phyloP scores from a whole-genome alignment of 2,329 filamentous ascomycete species.

The Sporothrix variecibatus region DNA sequence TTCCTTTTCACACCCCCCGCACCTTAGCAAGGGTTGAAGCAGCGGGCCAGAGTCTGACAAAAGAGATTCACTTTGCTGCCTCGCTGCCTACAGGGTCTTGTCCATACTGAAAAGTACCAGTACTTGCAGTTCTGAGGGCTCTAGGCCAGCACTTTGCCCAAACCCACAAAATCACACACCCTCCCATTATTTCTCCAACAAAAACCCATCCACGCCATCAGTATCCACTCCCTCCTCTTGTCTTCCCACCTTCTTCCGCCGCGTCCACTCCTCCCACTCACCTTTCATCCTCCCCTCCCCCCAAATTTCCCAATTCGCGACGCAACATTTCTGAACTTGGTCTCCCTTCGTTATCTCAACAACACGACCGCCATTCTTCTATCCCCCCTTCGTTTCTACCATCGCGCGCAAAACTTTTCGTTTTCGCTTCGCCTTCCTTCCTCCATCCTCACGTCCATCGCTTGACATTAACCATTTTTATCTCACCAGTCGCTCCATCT shows the following conservation, averaged over 20 bases:
- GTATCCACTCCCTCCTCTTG: slow-evolving; percentile 20
- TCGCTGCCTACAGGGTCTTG: background rate
- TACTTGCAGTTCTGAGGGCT: background rate
- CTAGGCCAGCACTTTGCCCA: background rate
- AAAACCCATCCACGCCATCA: slow-evolving; percentile 9
- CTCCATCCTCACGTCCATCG: background rate
- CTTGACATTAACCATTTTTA: background rate
- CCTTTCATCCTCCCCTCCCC: slow-evolving; percentile 18
- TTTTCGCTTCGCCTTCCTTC: slow-evolving; percentile 3
- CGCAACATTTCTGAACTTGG: slow-evolving; percentile 10
- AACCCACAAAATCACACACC: slow-evolving; percentile 7
- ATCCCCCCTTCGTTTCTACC: slow-evolving; percentile 2
- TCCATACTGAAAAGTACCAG: background rate
- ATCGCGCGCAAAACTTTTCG: background rate
- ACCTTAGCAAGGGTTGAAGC: slow-evolving; percentile 6
- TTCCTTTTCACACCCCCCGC: background rate
- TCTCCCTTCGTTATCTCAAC: slow-evolving; percentile 15
- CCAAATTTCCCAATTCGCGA: slow-evolving; percentile 24
- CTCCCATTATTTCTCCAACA: slow-evolving; percentile 19
- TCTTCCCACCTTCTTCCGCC: slow-evolving; percentile 7
- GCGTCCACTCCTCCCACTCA: slow-evolving; percentile 19
- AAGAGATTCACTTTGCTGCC: background rate
- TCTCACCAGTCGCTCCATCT: background rate
- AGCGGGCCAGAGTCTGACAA: background rate
- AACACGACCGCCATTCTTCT: slow-evolving; percentile 7